A percentile compares a stretch with the other conserved stretches of the same genome.
These are phyloP conservation scores for Mycosarcoma maydis DNA, from an alignment of 1,284 basidiomycete species.

Conservation along the genomic window DNA sequence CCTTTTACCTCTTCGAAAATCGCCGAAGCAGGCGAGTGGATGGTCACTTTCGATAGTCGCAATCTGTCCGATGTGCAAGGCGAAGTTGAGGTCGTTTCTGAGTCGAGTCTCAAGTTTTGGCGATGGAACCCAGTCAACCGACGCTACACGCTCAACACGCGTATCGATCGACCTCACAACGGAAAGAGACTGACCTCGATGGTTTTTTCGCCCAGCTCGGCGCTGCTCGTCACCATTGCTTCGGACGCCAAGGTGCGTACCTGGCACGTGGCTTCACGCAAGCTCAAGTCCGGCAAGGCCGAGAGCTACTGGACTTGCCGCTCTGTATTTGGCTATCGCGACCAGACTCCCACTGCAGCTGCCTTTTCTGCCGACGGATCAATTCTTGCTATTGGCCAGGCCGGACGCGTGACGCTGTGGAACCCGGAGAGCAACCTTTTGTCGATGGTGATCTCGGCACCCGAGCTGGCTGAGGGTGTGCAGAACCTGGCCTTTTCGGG, in stretches of 20 bases:
- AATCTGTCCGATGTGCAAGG: slow-evolving; percentile 27
- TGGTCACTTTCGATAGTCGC: slow-evolving; percentile 88
- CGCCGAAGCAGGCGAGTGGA: slow-evolving; percentile 73
- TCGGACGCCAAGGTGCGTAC: slow-evolving; percentile 77
- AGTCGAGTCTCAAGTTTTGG: slow-evolving; percentile 91
- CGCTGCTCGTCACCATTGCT: slow-evolving; percentile 74
- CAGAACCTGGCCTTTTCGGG: slow-evolving; percentile 46
- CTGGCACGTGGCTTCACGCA: slow-evolving; percentile 70
- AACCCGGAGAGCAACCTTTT: slow-evolving; percentile 77
- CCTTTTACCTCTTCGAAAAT: slow-evolving; percentile 51
- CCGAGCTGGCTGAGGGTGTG: slow-evolving; percentile 38
- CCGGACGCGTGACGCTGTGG: slow-evolving; percentile 79
- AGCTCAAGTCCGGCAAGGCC: slow-evolving; percentile 51
- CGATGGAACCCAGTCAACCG: slow-evolving; percentile 73
- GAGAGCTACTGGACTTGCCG: slow-evolving; percentile 62
- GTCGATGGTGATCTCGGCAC: slow-evolving; percentile 72
- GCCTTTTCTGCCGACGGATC: slow-evolving; percentile 89
- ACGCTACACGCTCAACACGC: slow-evolving; percentile 76
- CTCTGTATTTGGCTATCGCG: slow-evolving; percentile 60
- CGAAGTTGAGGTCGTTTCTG: slow-evolving; percentile 72
- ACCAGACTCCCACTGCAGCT: slow-evolving; percentile 67
- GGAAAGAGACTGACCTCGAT: slow-evolving; percentile 75
- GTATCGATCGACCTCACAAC: slow-evolving; percentile 89
- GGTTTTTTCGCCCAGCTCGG: slow-evolving; percentile 71
- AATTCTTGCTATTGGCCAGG: slow-evolving; percentile 80